These are phyloP conservation scores for Oryza glaberrima DNA, from an alignment of 176 grass and related monocot genomes.

Conservation along the genomic window DNA sequence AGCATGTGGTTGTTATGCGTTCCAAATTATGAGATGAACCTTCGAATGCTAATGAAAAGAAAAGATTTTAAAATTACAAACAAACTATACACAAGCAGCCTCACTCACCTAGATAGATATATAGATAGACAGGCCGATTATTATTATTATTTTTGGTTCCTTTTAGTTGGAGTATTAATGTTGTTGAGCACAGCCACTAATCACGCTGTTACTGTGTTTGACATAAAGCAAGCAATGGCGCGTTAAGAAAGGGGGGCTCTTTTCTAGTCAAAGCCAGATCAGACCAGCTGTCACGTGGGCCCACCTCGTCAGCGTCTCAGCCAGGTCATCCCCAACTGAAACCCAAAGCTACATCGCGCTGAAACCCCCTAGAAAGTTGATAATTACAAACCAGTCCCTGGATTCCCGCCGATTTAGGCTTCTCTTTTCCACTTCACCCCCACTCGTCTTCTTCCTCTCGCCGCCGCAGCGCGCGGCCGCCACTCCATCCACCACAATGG, in stretches of 20 bases:
- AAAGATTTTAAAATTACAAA: background rate
- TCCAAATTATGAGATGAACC: background rate
- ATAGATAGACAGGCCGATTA: too few relatives aligned
- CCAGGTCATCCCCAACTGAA: slow-evolving; percentile 44
- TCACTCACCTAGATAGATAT: too few relatives aligned
- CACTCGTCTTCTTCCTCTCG: slow-evolving; percentile 32
- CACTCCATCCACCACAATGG: slow-evolving; percentile 37
- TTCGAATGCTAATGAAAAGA: background rate
- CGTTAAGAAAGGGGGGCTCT: background rate
- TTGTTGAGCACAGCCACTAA: background rate
- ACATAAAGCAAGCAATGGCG: background rate
- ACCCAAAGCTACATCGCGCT: background rate
- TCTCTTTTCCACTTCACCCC: slow-evolving; percentile 45
- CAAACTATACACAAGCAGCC: background rate
- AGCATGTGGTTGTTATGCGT: background rate
- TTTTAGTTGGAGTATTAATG: background rate
- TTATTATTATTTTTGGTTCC: background rate
- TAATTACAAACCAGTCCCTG: background rate
- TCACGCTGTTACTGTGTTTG: background rate
- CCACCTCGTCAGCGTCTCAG: slow-evolving; percentile 12
- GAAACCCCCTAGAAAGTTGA: accelerated
- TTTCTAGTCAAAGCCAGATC: slow-evolving; percentile 44
- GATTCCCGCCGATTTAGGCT: background rate
- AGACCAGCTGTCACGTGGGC: slow-evolving; percentile 45
- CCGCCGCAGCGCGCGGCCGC: slow-evolving; percentile 26